Conservation (phyloP, 176 grass and related monocot genomes). For the Ensete glaucum region DNA sequence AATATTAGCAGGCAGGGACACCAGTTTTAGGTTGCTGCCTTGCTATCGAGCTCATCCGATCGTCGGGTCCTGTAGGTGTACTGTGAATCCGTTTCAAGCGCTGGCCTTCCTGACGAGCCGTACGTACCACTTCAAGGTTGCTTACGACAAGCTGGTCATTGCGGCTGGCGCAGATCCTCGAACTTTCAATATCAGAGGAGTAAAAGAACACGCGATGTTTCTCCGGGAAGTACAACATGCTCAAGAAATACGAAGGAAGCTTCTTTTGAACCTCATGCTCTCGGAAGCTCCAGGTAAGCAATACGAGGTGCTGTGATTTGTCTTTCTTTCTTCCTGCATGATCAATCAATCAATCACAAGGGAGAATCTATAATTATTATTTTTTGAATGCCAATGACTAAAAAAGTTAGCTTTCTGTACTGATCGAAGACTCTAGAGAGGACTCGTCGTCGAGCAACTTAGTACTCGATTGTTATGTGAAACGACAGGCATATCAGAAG, state of each 20-base stretch:
- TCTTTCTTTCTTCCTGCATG: neutral
- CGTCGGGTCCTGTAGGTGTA: conserved; percentile 26
- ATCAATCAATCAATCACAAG: too few relatives aligned
- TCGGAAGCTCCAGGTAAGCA: conserved; percentile 69
- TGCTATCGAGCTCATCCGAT: neutral
- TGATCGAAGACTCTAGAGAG: too few relatives aligned
- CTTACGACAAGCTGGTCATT: conserved; percentile 96
- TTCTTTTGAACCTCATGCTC: conserved; percentile 89
- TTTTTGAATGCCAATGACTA: too few relatives aligned
- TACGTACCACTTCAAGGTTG: conserved; percentile 75
- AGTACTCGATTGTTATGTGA: neutral
- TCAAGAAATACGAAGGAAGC: conserved; percentile 77
- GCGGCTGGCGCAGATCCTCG: conserved; percentile 69
- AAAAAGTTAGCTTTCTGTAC: too few relatives aligned
- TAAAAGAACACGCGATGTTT: conserved; percentile 77
- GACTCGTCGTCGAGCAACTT: too few relatives aligned
- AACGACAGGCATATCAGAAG: conserved; percentile 47
- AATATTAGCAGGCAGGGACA: neutral
- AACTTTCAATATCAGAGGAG: conserved; percentile 86
- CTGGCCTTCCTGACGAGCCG: conserved; percentile 31
- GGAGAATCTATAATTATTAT: too few relatives aligned
- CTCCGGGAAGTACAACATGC: conserved; percentile 86
- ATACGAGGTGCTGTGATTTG: neutral
- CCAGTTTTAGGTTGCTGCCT: neutral
- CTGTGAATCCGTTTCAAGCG: conserved; percentile 34